Base-by-base conservation (phyloP, 495 filamentous ascomycete genomes). In the Zalerion maritima region DNA sequence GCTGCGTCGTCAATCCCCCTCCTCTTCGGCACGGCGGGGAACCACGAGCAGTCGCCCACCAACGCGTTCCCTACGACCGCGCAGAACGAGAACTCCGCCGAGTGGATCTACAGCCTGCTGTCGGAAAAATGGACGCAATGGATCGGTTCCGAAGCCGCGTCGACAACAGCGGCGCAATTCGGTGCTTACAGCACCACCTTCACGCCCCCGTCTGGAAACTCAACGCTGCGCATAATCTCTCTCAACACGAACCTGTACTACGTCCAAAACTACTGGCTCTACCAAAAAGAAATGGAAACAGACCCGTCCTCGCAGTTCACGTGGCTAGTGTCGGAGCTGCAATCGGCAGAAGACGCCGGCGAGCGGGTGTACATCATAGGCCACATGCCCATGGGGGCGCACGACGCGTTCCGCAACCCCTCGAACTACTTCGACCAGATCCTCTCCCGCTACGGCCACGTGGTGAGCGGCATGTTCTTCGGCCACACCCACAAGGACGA, bases 191-290 rank as follows among this genome's bases (percentile, higher is more conserved):
- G 66, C 2, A 53, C 47, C 9, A 43, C 53, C 16, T 47, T 61
- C 24, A n/a, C n/a, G n/a, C n/a, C n/a, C n/a, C 50, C 53, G 6
- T 38, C 43, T 26, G 47, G 46, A 14, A 56, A 57, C 8, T n/a
- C n/a, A n/a, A n/a, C n/a, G n/a, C 53, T 74, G 3, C 54, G 63
- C 10, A 51, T 74, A 23, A 70, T 74, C 38, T 69, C 65, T 10
- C 54, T 70, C 35, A 74, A 65, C 46, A 72, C 61, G 19, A 60
- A 67, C 35, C 52, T 70, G 40, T 73, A 66, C 52, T 71, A 72
- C 40, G 56, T 53, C 26, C 48, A 58, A 23, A 71, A 72, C 47
- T 69, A 62, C 48, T 63, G 58, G 52, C 35, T 59, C 11, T 72
- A 67, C 36, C 40, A 57, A 27, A 47, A 57, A 8, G 50, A 59